phyloP scores from a whole-genome alignment of 257 asterid genomes.

The Misopates orontium region DNA sequence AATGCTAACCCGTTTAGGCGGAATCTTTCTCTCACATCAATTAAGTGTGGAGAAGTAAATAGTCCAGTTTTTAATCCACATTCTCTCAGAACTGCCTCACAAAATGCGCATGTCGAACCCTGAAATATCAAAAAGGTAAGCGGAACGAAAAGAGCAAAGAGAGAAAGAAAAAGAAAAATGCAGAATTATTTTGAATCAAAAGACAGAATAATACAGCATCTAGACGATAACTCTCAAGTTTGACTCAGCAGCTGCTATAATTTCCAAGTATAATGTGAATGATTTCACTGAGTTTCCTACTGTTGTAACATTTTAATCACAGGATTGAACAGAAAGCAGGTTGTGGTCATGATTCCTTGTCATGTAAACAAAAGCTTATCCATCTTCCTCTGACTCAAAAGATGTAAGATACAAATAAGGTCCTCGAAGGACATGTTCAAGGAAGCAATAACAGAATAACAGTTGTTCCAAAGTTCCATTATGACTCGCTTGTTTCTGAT shows the following conservation, averaged over 20 bases:
- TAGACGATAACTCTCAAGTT: no score
- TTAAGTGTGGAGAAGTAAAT: constrained; percentile 89
- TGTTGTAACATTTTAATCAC: no score
- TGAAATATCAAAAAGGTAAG: constrained; percentile 36
- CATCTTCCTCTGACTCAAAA: background rate
- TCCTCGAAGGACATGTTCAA: background rate
- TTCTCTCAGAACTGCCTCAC: constrained; percentile 81
- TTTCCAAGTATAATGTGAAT: no score
- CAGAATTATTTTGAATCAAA: no score
- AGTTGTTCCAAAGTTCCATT: no score
- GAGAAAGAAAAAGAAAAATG: background rate
- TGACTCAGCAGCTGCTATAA: no score
- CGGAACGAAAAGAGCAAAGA: constrained; percentile 18
- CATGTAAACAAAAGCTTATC: background rate
- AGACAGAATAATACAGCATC: no score
- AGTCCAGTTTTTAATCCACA: constrained; percentile 86
- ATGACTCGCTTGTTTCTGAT: no score
- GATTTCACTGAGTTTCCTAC: no score
- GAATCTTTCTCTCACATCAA: constrained; percentile 91
- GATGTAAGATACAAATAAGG: background rate
- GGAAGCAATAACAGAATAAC: no score
- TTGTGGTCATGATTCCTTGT: no score
- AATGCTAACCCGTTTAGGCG: constrained; percentile 72
- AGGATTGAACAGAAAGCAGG: no score
- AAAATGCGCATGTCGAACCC: constrained; percentile 88